phyloP scores from a whole-genome alignment of 352 stramenopile genomes.

The Phytopythium oedochilum region DNA sequence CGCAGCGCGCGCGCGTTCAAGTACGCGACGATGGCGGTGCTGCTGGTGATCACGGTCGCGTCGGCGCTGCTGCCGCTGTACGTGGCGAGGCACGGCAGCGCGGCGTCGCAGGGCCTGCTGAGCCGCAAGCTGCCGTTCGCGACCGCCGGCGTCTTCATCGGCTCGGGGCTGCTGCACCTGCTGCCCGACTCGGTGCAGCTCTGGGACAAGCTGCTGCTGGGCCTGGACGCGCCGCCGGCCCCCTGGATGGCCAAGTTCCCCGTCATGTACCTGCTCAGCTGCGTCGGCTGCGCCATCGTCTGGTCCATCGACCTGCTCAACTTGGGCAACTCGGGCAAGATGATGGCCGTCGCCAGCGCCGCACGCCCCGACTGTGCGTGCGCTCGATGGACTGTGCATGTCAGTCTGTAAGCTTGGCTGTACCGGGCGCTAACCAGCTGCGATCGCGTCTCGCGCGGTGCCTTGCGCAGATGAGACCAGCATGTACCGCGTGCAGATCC shows the following conservation, averaged over 20 bases:
- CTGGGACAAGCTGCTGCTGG: slow-evolving; percentile 37
- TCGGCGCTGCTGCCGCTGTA: slow-evolving; percentile 51
- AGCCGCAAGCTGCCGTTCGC: slow-evolving; percentile 58
- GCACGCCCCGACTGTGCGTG: slow-evolving; percentile 47
- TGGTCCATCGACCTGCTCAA: slow-evolving; percentile 61
- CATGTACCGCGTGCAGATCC: slow-evolving; percentile 55
- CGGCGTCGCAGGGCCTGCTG: slow-evolving; percentile 28
- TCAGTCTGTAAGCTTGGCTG: not conserved
- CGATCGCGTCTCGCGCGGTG: not conserved
- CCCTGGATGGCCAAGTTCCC: slow-evolving; percentile 46
- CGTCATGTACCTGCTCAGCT: slow-evolving; percentile 49
- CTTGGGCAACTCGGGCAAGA: slow-evolving; percentile 58
- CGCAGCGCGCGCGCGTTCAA: slow-evolving; percentile 40
- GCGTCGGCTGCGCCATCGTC: slow-evolving; percentile 48
- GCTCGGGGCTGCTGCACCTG: slow-evolving; percentile 54
- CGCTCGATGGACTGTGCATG: not conserved
- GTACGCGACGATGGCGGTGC: slow-evolving; percentile 33
- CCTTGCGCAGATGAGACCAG: slow-evolving; percentile 42
- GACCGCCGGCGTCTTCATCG: slow-evolving; percentile 59
- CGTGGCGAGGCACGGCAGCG: slow-evolving; percentile 41
- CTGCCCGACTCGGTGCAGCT: slow-evolving; percentile 52
- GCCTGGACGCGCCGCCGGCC: slow-evolving; percentile 14
- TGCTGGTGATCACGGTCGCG: slow-evolving; percentile 51
- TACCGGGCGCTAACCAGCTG: not conserved
- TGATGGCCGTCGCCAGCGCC: slow-evolving; percentile 59